These are phyloP conservation scores for Sistotremastrum niveocremeum DNA, from an alignment of 768 basidiomycete species.

Conservation along the genomic window DNA sequence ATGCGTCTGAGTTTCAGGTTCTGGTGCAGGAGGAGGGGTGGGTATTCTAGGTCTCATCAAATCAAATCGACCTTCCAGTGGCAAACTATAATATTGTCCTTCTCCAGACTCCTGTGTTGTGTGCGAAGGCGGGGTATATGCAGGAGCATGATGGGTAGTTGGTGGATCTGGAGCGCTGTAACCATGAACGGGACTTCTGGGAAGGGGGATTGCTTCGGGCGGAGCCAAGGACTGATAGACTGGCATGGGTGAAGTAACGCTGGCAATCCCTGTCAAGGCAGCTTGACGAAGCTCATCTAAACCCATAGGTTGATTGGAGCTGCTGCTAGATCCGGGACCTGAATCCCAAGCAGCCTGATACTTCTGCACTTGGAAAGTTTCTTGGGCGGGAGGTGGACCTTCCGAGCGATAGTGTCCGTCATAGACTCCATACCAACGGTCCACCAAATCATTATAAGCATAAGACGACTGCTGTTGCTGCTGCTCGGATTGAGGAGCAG, in stretches of 20 bases:
- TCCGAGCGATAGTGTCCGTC: conserved; percentile 73
- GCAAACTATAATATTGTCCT: conserved; percentile 70
- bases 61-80: conserved; percentile 80
- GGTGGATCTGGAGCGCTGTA: conserved; percentile 11
- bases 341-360: conserved; percentile 73
- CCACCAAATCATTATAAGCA: conserved; percentile 69
- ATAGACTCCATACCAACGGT: conserved; percentile 86
- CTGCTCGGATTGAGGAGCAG: conserved; percentile 12
- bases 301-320: conserved; percentile 18
- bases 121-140: conserved; percentile 1
- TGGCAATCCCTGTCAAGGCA: conserved; percentile 11
- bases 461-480: conserved; percentile 35
- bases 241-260: not conserved
- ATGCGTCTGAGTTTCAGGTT: conserved; percentile 3
- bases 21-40: conserved; percentile 3
- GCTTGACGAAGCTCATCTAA: conserved; percentile 25
- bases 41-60: conserved; percentile 49
- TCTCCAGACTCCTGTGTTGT: conserved; percentile 23
- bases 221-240: conserved; percentile 17
- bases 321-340: not conserved
- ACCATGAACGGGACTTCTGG: conserved; percentile 3
- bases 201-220: conserved; percentile 4
- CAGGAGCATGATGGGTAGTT: not conserved
- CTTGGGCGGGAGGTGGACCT: conserved; percentile 24
- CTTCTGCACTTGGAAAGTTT: conserved; percentile 44